phyloP scores from a whole-genome alignment of 352 stramenopile species.

The Phytophthora idaei region DNA sequence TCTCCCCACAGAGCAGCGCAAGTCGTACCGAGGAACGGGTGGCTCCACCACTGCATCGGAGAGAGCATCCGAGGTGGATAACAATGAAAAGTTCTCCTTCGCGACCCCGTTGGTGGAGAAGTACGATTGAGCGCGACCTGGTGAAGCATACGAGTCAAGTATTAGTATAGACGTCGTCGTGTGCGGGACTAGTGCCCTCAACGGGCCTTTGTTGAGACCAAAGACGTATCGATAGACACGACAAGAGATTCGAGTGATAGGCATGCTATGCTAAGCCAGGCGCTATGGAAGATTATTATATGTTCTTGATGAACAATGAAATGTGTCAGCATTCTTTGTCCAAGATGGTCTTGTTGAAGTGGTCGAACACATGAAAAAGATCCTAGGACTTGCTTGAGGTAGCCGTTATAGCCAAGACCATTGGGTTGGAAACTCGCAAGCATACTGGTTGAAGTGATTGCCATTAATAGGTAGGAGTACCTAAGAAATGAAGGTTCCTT shows the following conservation, averaged over 20 bases:
- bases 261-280: conserved; percentile 4
- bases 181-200: conserved; percentile 11
- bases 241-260: conserved; percentile 23
- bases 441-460: not conserved
- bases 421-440: not conserved
- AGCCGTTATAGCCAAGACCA: conserved; percentile 13
- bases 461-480: conserved; percentile 5
- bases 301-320: conserved; percentile 25
- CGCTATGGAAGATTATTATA: conserved; percentile 38
- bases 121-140: conserved; percentile 44
- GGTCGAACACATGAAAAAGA: not conserved
- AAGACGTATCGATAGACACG: conserved; percentile 20
- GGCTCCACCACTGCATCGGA: conserved; percentile 58
- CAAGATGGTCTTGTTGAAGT: conserved; percentile 1
- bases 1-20: conserved; percentile 51
- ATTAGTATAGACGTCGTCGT: conserved; percentile 37
- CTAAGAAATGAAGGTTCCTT: conserved; percentile 23
- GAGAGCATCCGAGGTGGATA: conserved; percentile 48
- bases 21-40: conserved; percentile 50
- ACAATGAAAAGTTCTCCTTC: conserved; percentile 55
- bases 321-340: conserved; percentile 9
- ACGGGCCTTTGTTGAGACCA: conserved; percentile 22
- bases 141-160: conserved; percentile 36
- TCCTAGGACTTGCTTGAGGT: not conserved
- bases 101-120: conserved; percentile 67